phyloP scores from a whole-genome alignment of 352 stramenopile species.

The Phytopythium montanum region DNA sequence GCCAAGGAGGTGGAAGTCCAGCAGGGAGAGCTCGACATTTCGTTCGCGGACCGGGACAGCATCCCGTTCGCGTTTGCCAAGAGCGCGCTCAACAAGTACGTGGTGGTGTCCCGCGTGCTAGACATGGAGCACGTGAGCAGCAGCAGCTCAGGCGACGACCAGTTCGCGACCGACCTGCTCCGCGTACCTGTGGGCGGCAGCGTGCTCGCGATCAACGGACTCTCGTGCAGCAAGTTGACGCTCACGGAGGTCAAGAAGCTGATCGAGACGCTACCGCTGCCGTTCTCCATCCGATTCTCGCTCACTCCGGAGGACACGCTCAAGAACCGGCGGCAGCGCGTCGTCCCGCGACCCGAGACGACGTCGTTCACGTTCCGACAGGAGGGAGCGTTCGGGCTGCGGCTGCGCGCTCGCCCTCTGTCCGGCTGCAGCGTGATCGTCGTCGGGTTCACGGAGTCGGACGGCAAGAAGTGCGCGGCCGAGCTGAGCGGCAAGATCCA shows the following conservation, averaged over 20 bases:
- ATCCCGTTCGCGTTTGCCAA: slow-evolving; percentile 71
- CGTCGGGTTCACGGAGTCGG: slow-evolving; percentile 55
- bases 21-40: slow-evolving; percentile 62
- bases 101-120: slow-evolving; percentile 54
- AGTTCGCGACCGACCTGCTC: slow-evolving; percentile 30
- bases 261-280: slow-evolving; percentile 45
- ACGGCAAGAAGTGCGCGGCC: slow-evolving; percentile 51
- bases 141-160: slow-evolving; percentile 12
- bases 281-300: slow-evolving; percentile 68
- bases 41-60: slow-evolving; percentile 37
- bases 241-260: slow-evolving; percentile 59
- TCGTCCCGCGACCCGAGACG: slow-evolving; percentile 46
- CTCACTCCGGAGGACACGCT: slow-evolving; percentile 50
- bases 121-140: slow-evolving; percentile 22
- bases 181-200: slow-evolving; percentile 51
- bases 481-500: slow-evolving; percentile 76
- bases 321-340: slow-evolving; percentile 47
- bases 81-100: slow-evolving; percentile 65
- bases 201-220: slow-evolving; percentile 72
- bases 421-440: slow-evolving; percentile 70
- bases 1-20: slow-evolving; percentile 71
- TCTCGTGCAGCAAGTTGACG: slow-evolving; percentile 69
- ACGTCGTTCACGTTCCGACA: slow-evolving; percentile 68
- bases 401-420: slow-evolving; percentile 68
- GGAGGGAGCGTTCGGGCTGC: slow-evolving; percentile 67